Conservation (phyloP, 768 basidiomycete genomes). For the Psilocybe sp. region DNA sequence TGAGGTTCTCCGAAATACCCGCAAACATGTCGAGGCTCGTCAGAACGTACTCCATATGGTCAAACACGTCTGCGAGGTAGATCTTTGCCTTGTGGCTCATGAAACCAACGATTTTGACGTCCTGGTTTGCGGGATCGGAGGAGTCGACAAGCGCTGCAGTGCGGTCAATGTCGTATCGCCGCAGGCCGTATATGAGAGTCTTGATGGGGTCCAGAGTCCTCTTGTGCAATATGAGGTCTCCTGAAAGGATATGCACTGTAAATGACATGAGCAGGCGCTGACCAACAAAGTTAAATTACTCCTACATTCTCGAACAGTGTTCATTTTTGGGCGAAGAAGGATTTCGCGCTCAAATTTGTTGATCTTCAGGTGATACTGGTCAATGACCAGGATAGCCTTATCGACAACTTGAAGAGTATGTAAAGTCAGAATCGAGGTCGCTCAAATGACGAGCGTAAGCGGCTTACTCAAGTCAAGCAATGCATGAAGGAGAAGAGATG, state of each 20-base stretch:
- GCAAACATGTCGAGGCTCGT: constrained; percentile 73
- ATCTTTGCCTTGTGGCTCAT: constrained; percentile 71
- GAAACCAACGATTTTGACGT: constrained; percentile 49
- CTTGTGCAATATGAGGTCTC: constrained; percentile 70
- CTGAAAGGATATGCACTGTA: constrained; percentile 65
- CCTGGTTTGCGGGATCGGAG: constrained; percentile 33
- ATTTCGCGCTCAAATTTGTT: constrained; percentile 58
- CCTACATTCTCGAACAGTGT: constrained; percentile 58
- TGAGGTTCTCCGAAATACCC: constrained; percentile 67
- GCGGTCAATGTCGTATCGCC: constrained; percentile 69
- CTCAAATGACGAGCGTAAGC: not conserved
- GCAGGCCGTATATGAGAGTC: constrained; percentile 63
- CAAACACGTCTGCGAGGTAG: constrained; percentile 70
- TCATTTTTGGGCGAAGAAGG: constrained; percentile 58
- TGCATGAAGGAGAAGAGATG: constrained; percentile 66
- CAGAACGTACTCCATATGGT: constrained; percentile 74
- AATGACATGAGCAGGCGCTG: not conserved
- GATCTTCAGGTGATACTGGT: constrained; percentile 64
- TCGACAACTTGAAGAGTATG: constrained; percentile 52
- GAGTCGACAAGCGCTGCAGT: constrained; percentile 54
- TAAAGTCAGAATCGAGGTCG: not conserved
- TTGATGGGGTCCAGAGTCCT: constrained; percentile 71
- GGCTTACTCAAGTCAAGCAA: constrained; percentile 56
- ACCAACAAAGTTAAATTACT: not conserved
- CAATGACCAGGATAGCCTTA: constrained; percentile 62